Evolutionary conservation across 2,329 filamentous ascomycete genomes (phyloP).

Genomic region (Berkeleyomyces basicola): DNA sequence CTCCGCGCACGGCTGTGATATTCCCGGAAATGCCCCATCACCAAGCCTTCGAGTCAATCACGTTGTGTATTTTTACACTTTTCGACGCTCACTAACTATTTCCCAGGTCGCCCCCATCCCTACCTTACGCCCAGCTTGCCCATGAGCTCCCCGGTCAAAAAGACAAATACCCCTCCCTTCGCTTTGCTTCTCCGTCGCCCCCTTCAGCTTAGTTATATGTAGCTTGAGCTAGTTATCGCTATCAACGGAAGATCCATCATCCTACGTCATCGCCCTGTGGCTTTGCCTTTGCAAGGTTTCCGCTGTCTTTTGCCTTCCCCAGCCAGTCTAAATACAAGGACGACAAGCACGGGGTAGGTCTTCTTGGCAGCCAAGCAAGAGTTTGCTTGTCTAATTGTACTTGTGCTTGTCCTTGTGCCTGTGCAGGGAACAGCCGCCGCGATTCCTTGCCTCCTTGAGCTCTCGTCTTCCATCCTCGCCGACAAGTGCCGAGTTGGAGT

Average conservation of each 20-base stretch:
- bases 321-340: neutral
- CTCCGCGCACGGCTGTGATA: too few relatives aligned
- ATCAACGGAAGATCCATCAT: neutral
- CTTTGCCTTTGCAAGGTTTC: neutral
- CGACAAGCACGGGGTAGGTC: neutral
- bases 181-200: neutral
- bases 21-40: too few relatives aligned
- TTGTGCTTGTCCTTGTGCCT: neutral
- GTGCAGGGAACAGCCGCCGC: too few relatives aligned
- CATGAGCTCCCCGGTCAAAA: neutral
- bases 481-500: too few relatives aligned
- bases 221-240: neutral
- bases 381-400: neutral
- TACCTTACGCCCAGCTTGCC: neutral
- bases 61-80: neutral
- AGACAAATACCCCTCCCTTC: neutral
- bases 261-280: conserved; percentile 1
- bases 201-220: neutral
- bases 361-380: neutral
- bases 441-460: too few relatives aligned
- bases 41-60: too few relatives aligned
- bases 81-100: neutral
- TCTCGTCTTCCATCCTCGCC: too few relatives aligned
- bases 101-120: too few relatives aligned
- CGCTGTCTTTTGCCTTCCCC: neutral